Base-by-base conservation (phyloP, 228 moss, liverwort and hornwort species). In the Sphagnum fallax region DNA sequence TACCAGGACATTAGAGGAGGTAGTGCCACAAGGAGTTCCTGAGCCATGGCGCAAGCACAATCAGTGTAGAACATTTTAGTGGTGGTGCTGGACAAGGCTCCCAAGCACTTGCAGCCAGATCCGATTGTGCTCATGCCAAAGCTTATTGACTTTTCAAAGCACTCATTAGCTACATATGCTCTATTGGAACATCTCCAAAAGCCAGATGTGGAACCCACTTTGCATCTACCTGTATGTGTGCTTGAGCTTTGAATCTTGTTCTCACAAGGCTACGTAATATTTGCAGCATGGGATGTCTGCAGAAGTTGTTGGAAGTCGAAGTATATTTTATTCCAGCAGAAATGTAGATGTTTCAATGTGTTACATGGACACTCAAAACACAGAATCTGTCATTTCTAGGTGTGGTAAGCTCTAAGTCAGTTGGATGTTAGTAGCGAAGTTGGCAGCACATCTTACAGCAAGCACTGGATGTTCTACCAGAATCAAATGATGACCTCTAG, bases 101-200 rank as follows among this genome's bases (percentile, higher is more conserved):
- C 91, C 74, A 94, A 88, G 85, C 88, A 94, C 89, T 88, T 94
- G 86, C 94, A 89, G 84, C 81, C 81, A 79, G 94, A 94, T 82
- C 84, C 91, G 60, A 94, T 94, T 66, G 91, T 89, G 86, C 84
- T 91, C 85, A 91, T 94, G 84, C 94, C 94, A 81, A 94, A 94
- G 84, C 86, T 94, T 65, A 89, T 94, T 71, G 94, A 94, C 76
- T 81, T 83, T 52, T 88, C 94, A 47, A 91, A 94, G 77, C 94
- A 94, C 74, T 86, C 94, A 7, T 77, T 91, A 76, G 94, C 91
- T 76, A 89, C 91, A 63, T 86, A 83, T 79, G 79, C 87, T 14
- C 82, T 94, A 71, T 86, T 94, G 76, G 91, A 94, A 73, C 91
- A 89, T 52, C 84, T 94, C 64, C 91, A 89, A 57, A 86, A 88